Evolutionary conservation across 192 early-diverging fungal species (phyloP).

Genomic region (Coemansia sp.): DNA sequence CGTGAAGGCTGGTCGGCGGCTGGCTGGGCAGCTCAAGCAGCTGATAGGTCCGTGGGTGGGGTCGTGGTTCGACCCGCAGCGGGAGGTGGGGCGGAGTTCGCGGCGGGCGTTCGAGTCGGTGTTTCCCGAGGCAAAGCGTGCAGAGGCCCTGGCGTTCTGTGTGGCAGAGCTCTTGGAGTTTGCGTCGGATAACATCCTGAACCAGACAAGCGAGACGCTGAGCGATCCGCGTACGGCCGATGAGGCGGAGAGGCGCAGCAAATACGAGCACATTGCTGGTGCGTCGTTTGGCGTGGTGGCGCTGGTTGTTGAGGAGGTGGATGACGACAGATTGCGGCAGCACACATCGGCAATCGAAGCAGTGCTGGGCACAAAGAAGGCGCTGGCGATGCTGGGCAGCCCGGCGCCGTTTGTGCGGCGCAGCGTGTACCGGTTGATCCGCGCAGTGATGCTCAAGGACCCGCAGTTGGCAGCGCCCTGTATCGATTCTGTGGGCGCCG

Average conservation of each 20-base stretch:
- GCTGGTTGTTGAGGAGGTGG: constrained; percentile 28
- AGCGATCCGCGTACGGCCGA: constrained; percentile 52
- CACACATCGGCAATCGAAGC: constrained; percentile 31
- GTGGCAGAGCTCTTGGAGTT: constrained; percentile 66
- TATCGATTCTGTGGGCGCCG: constrained; percentile 47
- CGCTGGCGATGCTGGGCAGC: constrained; percentile 11
- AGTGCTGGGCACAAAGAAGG: constrained; percentile 7
- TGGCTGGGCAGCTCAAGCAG: constrained; percentile 77
- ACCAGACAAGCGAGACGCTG: constrained; percentile 74
- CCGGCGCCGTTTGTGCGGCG: constrained; percentile 30
- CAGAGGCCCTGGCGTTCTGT: constrained; percentile 74
- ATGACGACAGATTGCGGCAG: constrained; percentile 5
- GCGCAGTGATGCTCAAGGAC: constrained; percentile 23
- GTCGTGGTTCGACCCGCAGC: constrained; percentile 72
- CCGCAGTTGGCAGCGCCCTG: constrained; percentile 41
- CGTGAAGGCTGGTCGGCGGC: constrained; percentile 58
- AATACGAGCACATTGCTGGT: constrained; percentile 37
- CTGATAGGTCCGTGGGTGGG: constrained; percentile 82
- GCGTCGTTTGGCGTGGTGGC: constrained; percentile 33
- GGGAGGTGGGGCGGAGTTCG: constrained; percentile 67
- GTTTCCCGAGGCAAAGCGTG: constrained; percentile 72
- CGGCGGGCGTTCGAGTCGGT: constrained; percentile 54
- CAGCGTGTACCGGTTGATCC: constrained; percentile 29
- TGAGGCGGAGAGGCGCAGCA: constrained; percentile 34
- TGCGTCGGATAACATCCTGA: constrained; percentile 60